Conservation (phyloP, 2,329 filamentous ascomycete species). For the Sclerotinia subarctica region DNA sequence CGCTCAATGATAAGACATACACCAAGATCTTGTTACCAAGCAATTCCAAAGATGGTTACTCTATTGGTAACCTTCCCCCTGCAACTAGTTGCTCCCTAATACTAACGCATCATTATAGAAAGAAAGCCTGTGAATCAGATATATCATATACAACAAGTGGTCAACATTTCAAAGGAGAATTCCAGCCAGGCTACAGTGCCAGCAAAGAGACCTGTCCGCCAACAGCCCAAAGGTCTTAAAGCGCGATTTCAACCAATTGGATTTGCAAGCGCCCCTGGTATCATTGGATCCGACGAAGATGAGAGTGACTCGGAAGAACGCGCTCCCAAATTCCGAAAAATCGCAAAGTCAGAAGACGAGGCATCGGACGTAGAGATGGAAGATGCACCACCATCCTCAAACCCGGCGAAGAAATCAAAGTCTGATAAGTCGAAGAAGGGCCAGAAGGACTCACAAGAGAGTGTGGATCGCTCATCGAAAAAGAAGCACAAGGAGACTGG, state of each 20-base stretch:
- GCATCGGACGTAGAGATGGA: conserved; percentile 27
- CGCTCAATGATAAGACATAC: conserved; percentile 48
- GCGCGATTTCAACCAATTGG: conserved; percentile 68
- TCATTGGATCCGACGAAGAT: conserved; percentile 37
- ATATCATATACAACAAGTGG: conserved; percentile 63
- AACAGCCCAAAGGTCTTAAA: conserved; percentile 65
- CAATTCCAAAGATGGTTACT: conserved; percentile 52
- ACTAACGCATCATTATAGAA: conserved; percentile 24
- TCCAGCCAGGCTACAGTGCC: conserved; percentile 43
- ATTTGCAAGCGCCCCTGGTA: conserved; percentile 46
- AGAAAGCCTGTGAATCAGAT: conserved; percentile 51
- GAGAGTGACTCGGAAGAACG: conserved; percentile 28
- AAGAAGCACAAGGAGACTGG: conserved; percentile 30
- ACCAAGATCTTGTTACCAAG: conserved; percentile 62
- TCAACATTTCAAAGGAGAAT: conserved; percentile 45
- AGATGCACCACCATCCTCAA: conserved; percentile 23
- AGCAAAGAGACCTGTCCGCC: conserved; percentile 52
- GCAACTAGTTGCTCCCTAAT: not conserved
- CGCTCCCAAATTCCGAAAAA: conserved; percentile 15
- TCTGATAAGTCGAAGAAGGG: conserved; percentile 17
- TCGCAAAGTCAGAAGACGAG: conserved; percentile 5
- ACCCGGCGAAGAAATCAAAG: conserved; percentile 15
- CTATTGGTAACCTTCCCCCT: conserved; percentile 44
- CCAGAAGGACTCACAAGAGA: conserved; percentile 20
- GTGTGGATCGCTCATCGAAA: conserved; percentile 24